Base-by-base conservation (phyloP, 1,139 yeast species). In the Cylindricascospora bacillispora region DNA sequence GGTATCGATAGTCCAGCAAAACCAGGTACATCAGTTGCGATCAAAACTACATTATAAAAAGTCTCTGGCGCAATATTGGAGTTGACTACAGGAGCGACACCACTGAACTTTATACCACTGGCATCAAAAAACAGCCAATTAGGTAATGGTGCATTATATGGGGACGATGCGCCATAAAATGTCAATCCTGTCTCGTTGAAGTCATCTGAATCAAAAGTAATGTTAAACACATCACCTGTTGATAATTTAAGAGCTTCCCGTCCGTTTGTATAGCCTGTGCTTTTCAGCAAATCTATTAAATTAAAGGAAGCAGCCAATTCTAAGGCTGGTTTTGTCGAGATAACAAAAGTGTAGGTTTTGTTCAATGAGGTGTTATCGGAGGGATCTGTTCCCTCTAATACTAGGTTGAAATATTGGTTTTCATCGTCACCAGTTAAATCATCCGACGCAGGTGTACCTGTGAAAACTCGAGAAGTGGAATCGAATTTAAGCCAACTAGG, bases 1-100 rank as follows among this genome's bases (percentile, higher is more conserved):
- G 67, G 58, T 2, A 81, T 75, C 41, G 66, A 72, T 3, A 74
- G 76, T 17, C 85, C 89, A 2, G 93, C 64, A 50, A 57, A 86
- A 1, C 93, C 95, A 17, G 58, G 57, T 45, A 72, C 70, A 47
- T 86, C 95, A 2, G 93, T 62, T 2, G 86, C 95, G 35, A 85
- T 71, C 41, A 86, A 65, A 31, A 73, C 64, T 39, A 92, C 72
- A n/a, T 71, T 68, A 50, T 73, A 89, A 29, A 64, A 61, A 44
- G 72, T 65, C 19, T 93, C 82, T 9, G 97, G 95, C 1, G 98
- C 98, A 44, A 81, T 75, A 9, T 69, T 65, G 2, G 95, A 80
- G 41, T 80, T 77, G 18, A 81, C 82, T 6, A 78, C 61, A 3
- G 99, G 99, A 0, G 94, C 89, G 2, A 76, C 74, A 24, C 99